These are phyloP conservation scores for Neoconidiobolus thromboides DNA, from an alignment of 371 early-diverging fungal species.

Conservation along the genomic window DNA sequence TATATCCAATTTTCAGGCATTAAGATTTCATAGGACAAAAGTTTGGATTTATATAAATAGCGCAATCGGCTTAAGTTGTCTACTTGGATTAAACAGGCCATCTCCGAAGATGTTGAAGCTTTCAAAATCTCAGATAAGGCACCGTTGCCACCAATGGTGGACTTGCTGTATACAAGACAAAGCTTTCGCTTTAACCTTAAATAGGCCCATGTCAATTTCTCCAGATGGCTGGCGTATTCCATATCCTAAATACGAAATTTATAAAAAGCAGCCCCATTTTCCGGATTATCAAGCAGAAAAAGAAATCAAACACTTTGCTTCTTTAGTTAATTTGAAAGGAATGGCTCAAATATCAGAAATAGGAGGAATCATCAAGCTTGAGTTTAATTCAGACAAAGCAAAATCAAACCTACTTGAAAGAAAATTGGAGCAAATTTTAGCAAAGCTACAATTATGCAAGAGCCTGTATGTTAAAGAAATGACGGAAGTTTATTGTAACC, in stretches of 20 bases:
- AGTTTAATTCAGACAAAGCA: too few relatives aligned
- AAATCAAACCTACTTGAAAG: not conserved
- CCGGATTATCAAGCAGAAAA: not conserved
- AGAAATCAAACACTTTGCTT: not conserved
- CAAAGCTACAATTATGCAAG: not conserved
- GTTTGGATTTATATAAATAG: too few relatives aligned
- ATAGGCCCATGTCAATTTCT: not conserved
- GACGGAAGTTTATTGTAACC: not conserved
- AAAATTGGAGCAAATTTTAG: not conserved
- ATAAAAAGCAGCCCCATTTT: not conserved
- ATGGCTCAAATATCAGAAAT: not conserved
- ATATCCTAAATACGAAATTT: not conserved
- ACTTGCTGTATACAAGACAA: not conserved
- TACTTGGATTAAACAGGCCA: too few relatives aligned
- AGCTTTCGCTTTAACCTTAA: not conserved
- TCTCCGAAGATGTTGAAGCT: too few relatives aligned
- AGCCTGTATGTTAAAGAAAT: not conserved
- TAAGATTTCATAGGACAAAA: too few relatives aligned
- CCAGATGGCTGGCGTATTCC: not conserved
- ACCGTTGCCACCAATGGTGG: conserved; percentile 2
- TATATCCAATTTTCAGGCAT: too few relatives aligned
- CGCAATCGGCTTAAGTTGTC: too few relatives aligned
- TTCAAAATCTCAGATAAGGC: too few relatives aligned
- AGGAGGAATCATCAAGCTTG: too few relatives aligned
- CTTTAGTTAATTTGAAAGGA: not conserved